Percentiles rank a stretch among this genome's conserved stretches.
phyloP scores from a whole-genome alignment of 2,329 filamentous ascomycete species.

The Zopfia rhizophila region DNA sequence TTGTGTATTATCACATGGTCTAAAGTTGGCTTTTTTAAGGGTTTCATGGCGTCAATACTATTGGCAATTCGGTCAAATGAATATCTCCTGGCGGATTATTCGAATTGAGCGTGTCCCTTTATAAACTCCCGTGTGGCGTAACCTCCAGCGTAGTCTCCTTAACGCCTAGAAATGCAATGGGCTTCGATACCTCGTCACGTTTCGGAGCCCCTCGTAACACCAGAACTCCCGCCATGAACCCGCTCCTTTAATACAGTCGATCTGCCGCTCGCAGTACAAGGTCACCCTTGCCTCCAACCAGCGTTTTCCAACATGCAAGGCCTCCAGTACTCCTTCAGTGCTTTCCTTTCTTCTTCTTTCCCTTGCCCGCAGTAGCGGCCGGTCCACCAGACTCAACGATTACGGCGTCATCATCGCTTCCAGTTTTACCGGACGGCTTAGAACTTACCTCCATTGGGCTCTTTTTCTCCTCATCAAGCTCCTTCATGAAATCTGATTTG shows the following conservation, averaged over 20 bases:
- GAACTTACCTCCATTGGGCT: slow-evolving; percentile 17
- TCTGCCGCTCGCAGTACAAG: slow-evolving; percentile 4
- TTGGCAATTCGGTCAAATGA: slow-evolving; percentile 43
- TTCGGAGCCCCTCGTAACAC: no score
- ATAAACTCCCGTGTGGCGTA: no score
- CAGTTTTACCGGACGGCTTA: slow-evolving; percentile 19
- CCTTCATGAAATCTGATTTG: slow-evolving; percentile 82
- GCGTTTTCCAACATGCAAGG: background rate
- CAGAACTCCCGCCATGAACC: no score
- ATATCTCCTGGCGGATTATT: no score
- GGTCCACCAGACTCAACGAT: slow-evolving; percentile 74
- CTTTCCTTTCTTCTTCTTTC: slow-evolving; percentile 74
- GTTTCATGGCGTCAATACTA: slow-evolving; percentile 45
- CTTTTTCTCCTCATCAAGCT: slow-evolving; percentile 72
- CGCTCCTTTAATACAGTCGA: slow-evolving; percentile 36
- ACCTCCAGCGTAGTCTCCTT: no score
- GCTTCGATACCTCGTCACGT: no score
- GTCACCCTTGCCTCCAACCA: background rate
- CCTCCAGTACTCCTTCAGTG: slow-evolving; percentile 56
- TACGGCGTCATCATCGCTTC: slow-evolving; percentile 78
- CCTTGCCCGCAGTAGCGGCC: slow-evolving; percentile 56
- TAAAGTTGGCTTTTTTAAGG: slow-evolving; percentile 32
- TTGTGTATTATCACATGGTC: slow-evolving; percentile 38
- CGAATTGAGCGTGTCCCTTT: no score
- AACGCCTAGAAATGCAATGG: no score